Evolutionary conservation across 2,329 filamentous ascomycete species (phyloP).

Genomic region (Trichophyton schoenleinii): DNA sequence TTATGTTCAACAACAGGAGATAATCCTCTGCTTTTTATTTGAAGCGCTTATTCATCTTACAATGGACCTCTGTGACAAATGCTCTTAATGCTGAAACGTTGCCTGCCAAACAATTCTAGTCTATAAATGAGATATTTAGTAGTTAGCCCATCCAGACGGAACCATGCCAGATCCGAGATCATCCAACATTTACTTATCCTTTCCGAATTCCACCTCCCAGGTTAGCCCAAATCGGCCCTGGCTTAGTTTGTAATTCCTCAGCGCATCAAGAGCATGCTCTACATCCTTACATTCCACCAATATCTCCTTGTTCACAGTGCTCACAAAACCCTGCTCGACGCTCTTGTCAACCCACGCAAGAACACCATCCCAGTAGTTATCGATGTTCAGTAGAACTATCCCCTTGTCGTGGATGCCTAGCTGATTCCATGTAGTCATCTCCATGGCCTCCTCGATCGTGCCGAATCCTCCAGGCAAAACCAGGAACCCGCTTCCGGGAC

Average conservation of each 20-base stretch:
- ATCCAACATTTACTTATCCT: not conserved
- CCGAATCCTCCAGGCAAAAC: constrained; percentile 83
- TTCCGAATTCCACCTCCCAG: constrained; percentile 48
- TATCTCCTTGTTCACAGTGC: constrained; percentile 57
- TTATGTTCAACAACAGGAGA: not conserved
- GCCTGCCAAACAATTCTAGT: not conserved
- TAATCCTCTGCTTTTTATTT: not conserved
- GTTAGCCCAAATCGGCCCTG: constrained; percentile 65
- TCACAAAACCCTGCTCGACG: constrained; percentile 66
- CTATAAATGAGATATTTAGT: not conserved
- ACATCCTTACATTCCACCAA: constrained; percentile 62
- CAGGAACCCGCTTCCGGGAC: constrained; percentile 75
- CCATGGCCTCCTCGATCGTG: constrained; percentile 91
- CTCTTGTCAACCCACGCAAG: constrained; percentile 68
- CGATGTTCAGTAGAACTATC: constrained; percentile 72
- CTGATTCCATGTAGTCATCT: constrained; percentile 91
- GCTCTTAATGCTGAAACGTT: not conserved
- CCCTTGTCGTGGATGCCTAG: constrained; percentile 75
- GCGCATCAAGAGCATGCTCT: constrained; percentile 56
- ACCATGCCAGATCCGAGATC: not conserved
- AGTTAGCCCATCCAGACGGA: not conserved
- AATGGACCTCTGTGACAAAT: not conserved
- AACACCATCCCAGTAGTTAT: constrained; percentile 85
- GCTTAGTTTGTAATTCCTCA: constrained; percentile 64
- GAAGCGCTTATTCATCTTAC: not conserved